Evolutionary conservation across 2,329 filamentous ascomycete genomes (phyloP).

Genomic region (Aspergillus tamarii): DNA sequence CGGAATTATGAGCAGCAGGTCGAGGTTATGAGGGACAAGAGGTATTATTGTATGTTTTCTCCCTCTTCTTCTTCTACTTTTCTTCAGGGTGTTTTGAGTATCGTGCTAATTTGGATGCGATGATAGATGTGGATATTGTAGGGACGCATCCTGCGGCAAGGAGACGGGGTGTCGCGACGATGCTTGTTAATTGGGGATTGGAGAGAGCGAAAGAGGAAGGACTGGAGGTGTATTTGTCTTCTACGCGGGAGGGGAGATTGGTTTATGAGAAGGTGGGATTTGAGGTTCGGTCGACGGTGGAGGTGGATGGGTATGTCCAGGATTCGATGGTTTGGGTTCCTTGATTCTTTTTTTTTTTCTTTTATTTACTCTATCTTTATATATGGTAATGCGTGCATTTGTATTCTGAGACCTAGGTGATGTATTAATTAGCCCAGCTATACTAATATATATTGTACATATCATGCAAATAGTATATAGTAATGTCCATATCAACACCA

Average conservation of each 20-base stretch:
- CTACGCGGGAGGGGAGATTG: conserved; percentile 36
- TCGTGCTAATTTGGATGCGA: neutral
- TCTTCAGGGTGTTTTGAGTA: neutral
- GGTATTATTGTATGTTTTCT: conserved; percentile 30
- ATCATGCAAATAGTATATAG: no score
- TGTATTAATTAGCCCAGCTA: no score
- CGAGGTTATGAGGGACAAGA: conserved; percentile 22
- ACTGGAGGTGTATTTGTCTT: conserved; percentile 41
- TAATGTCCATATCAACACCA: no score
- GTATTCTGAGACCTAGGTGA: no score
- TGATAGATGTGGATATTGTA: conserved; percentile 29
- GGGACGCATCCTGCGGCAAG: conserved; percentile 28
- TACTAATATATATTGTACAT: no score
- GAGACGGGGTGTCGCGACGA: conserved; percentile 27
- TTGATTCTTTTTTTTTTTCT: neutral
- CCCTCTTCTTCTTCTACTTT: neutral
- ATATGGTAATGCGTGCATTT: no score
- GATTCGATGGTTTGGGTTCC: conserved; percentile 13
- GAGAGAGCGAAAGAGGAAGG: conserved; percentile 39
- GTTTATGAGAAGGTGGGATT: conserved; percentile 48
- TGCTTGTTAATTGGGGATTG: conserved; percentile 41
- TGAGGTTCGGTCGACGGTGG: conserved; percentile 20
- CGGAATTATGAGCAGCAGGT: conserved; percentile 21
- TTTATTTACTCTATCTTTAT: no score
- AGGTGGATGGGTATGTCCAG: conserved; percentile 11